Evolutionary conservation across 495 filamentous ascomycete genomes (phyloP).

Genomic region (Aspergillus bridgeri): DNA sequence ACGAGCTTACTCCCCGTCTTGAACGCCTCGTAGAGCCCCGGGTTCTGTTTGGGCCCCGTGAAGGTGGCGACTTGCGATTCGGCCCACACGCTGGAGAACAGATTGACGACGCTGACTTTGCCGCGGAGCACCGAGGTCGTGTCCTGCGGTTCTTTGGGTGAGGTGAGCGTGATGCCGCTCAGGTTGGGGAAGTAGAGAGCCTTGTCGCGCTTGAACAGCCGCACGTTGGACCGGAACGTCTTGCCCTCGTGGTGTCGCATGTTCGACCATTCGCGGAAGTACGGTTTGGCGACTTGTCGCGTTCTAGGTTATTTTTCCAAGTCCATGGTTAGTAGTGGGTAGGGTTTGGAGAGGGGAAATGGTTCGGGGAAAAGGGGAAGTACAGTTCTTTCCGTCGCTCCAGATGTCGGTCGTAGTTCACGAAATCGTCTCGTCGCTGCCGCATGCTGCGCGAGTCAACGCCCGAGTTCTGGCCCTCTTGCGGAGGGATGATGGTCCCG

Average conservation of each 20-base stretch:
- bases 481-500: conserved; percentile 68
- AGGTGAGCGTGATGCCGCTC: conserved; percentile 66
- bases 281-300: conserved; percentile 66
- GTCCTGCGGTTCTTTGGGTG: conserved; percentile 48
- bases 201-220: conserved; percentile 68
- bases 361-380: conserved; percentile 16
- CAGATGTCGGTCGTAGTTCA: conserved; percentile 80
- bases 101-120: conserved; percentile 69
- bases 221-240: conserved; percentile 74
- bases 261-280: conserved; percentile 90
- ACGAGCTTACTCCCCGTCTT: conserved; percentile 37
- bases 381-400: conserved; percentile 69
- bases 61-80: conserved; percentile 76
- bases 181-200: conserved; percentile 95
- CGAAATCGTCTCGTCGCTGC: conserved; percentile 75
- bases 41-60: conserved; percentile 58
- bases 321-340: neutral
- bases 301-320: conserved; percentile 31
- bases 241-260: conserved; percentile 81
- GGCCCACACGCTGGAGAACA: conserved; percentile 83
- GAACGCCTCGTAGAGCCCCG: conserved; percentile 55
- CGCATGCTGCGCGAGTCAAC: conserved; percentile 62
- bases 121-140: conserved; percentile 70
- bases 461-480: conserved; percentile 74
- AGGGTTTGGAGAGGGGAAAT: neutral